These are phyloP conservation scores for Saccharomycopsis hybrid DNA, from an alignment of 1,139 yeast species.

Conservation along the genomic window DNA sequence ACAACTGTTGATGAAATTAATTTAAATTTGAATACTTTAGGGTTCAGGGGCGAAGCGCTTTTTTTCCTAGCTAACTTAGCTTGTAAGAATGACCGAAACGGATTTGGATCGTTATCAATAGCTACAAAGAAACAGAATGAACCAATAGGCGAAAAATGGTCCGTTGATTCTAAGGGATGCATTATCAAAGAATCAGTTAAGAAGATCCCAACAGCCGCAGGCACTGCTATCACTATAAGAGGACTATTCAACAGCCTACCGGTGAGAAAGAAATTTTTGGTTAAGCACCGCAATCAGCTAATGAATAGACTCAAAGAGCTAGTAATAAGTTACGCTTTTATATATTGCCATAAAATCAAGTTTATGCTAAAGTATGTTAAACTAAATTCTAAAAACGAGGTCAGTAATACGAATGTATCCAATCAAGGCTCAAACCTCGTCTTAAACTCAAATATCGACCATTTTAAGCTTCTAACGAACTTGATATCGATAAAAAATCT, in stretches of 20 bases:
- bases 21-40: conserved; percentile 39
- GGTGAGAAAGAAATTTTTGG: conserved; percentile 32
- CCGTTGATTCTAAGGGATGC: conserved; percentile 29
- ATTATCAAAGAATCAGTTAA: conserved; percentile 23
- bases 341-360: conserved; percentile 28
- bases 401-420: background rate
- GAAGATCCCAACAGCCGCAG: conserved; percentile 29
- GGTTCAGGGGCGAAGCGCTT: conserved; percentile 71
- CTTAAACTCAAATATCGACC: conserved; percentile 9
- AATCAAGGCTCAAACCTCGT: background rate
- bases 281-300: conserved; percentile 26
- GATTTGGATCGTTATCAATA: conserved; percentile 28
- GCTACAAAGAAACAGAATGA: conserved; percentile 31
- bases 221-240: conserved; percentile 33
- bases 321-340: conserved; percentile 28
- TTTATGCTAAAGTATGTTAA: conserved; percentile 28
- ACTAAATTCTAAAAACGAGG: conserved; percentile 16
- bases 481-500: conserved; percentile 17
- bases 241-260: conserved; percentile 32
- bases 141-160: conserved; percentile 33
- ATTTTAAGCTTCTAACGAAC: conserved; percentile 17
- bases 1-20: conserved; percentile 36
- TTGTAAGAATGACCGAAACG: conserved; percentile 25
- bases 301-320: conserved; percentile 27
- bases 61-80: conserved; percentile 47